Evolutionary conservation across 2,329 filamentous ascomycete species (phyloP), one percentile per base, ranked within the genome.

Genomic region (Monosporascus sp.): DNA sequence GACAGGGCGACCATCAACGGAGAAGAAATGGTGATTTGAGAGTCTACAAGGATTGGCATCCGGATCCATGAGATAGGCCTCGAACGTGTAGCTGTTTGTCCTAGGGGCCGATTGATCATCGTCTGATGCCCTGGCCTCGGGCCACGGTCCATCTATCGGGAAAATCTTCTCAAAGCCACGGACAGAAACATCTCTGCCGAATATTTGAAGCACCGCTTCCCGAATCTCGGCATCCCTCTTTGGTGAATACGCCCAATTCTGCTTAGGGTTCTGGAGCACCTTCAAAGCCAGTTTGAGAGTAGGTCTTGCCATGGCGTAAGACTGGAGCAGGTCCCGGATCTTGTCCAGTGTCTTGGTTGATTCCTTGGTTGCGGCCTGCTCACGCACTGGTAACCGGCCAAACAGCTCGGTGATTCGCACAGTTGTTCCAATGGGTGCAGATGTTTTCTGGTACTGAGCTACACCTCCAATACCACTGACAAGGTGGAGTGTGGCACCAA

Each of bases 1-100:
- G 15, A 92, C 71, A 3, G 88, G 88, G 18, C 88, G 78, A 15
- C 76, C 76, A 63, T 92, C 87, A 22, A 92, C 75, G 0, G 85
- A 88, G 35, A 91, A 69, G 64, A 84, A 90, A 5, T 77, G 68
- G 0, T 79, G 75, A n/a, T 72, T 77, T 6, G 72, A 71, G 37
- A 81, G 58, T n/a, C 69, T 75, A 2, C 67, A 62, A 2, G 60
- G 47, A 35, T 78, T 69, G 18, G 79, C 77, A 51, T 74, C 71
- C 3, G 72, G 70, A 35, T 68, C 78, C 1, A 86, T 82, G 0
- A 90, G 61, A 49, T 85, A 78, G 1, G 81, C 82, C 49, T 82
- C 74, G 9, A 89, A 67, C 1, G 69, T 61, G 50, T 82, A 81
- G 56, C 70, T 20, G 17, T 20, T 6, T 48, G 45, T 48, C 6